Conservation (phyloP, 2,329 filamentous ascomycete species). For the Huntiella decipiens region DNA sequence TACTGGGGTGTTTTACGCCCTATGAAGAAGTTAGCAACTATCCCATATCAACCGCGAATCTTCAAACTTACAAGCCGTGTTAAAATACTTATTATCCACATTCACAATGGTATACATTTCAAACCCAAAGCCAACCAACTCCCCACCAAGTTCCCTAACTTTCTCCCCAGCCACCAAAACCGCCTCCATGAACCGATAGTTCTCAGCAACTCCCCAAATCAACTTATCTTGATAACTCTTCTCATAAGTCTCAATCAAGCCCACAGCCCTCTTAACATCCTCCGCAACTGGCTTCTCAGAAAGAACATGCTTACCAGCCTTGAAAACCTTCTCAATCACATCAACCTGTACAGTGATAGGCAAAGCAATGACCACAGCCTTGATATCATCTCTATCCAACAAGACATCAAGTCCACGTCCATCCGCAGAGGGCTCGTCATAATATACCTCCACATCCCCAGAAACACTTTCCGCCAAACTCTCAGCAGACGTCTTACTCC, state of each 20-base stretch:
- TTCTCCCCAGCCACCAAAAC: constrained; percentile 27
- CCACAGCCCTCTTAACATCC: constrained; percentile 28
- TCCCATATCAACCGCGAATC: not conserved
- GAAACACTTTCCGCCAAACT: constrained; percentile 1
- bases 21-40: not conserved
- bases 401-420: constrained; percentile 31
- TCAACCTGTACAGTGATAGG: constrained; percentile 42
- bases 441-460: constrained; percentile 7
- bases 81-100: constrained; percentile 26
- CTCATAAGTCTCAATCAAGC: constrained; percentile 21
- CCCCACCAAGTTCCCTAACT: constrained; percentile 9
- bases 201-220: constrained; percentile 49
- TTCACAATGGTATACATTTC: constrained; percentile 26
- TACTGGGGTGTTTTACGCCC: constrained; percentile 51
- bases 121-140: constrained; percentile 20
- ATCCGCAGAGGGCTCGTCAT: constrained; percentile 17
- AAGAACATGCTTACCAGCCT: constrained; percentile 51
- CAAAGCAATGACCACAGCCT: constrained; percentile 38
- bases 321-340: constrained; percentile 37
- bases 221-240: constrained; percentile 14
- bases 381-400: constrained; percentile 33
- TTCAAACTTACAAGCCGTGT: constrained; percentile 23
- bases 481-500: constrained; percentile 38
- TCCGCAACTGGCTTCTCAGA: constrained; percentile 51
- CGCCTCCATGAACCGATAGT: constrained; percentile 44